A percentile compares a stretch with the other conserved stretches of the same genome.
phyloP scores from a whole-genome alignment of 176 grass and related monocot genomes.

The Ensete ventricosum region DNA sequence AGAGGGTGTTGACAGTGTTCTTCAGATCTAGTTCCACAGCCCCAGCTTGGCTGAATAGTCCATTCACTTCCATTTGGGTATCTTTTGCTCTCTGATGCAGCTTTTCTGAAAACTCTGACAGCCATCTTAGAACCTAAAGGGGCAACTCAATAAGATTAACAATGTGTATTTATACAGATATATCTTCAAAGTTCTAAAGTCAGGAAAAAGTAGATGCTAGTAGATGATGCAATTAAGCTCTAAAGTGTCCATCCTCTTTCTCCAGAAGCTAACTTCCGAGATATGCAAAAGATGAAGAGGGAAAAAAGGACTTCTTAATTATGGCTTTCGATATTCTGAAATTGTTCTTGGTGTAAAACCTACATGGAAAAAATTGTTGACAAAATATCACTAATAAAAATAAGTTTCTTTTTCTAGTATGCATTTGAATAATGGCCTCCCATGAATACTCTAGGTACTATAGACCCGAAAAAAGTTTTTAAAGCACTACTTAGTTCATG shows the following conservation, averaged over 20 bases:
- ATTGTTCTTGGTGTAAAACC: not conserved
- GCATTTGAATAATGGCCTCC: not conserved
- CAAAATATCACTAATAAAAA: not conserved
- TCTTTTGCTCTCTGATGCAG: conserved; percentile 42
- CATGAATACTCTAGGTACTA: not conserved
- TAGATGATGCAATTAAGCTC: too few species aligned
- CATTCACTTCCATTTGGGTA: conserved; percentile 37
- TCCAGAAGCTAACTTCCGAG: not conserved
- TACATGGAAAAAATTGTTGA: not conserved
- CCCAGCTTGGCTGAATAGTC: conserved; percentile 32
- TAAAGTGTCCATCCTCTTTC: not conserved
- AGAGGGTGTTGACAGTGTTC: conserved; percentile 34
- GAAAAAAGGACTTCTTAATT: not conserved
- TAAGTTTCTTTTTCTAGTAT: not conserved
- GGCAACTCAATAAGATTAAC: conserved; percentile 8
- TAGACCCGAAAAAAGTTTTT: not conserved
- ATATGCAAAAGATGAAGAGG: not conserved
- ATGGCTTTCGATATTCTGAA: not conserved
- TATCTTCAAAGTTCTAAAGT: not conserved
- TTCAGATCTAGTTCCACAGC: conserved; percentile 62
- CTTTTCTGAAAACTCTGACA: conserved; percentile 51
- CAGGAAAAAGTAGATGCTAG: not conserved
- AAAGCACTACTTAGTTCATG: not conserved
- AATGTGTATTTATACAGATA: not conserved
- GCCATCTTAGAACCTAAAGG: conserved; percentile 49